Base-by-base conservation (phyloP, 192 early-diverging fungal genomes). In the Backusella circina region DNA sequence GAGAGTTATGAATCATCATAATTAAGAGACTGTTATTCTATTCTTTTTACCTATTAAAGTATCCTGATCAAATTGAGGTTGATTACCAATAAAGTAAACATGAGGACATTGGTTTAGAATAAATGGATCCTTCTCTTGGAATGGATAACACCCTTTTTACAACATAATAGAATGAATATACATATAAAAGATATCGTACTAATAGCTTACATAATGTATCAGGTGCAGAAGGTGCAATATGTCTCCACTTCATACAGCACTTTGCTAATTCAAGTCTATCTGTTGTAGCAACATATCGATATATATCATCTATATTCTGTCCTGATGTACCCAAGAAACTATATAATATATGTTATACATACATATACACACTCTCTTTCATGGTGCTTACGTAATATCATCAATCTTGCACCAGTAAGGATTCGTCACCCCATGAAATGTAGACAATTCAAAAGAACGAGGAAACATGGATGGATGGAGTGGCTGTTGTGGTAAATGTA, bases 101-200 rank as follows among this genome's bases (percentile, higher is more conserved):
- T 97, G 89, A 31, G 97, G 96, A 35, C 84, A 73, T 32, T 83
- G 66, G 4, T 81, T 73, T 41, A 99, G 80, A 13, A 99, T 86
- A 75, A 99, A 97, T 4, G 98, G 97, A 72, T 99, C 98, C 7
- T 78, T 72, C 47, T 93, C 88, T 77, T 87, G 88, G 75, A 94
- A 98, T 37, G 98, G 98, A 80, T 97, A 95, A 78, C 94, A 96
- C 92, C 93, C 93, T 95, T n/a, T n/a, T n/a, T n/a, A n/a, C n/a
- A n/a, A 66, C 18, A 18, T 6, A n/a, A 33, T 3, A 8, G 7
- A 3, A 67, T 31, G 15, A 16, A 54, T 2, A 65, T 32, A 71
- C 21, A 38, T 67, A 54, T 9, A 76, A 51, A 73, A n/a, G 21
- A 23, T 30, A 36, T 35, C 32, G 26, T 50, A 1, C 47, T 30